Base-by-base conservation (phyloP, 1,284 basidiomycete species). In the Ceratobasidium sp. region DNA sequence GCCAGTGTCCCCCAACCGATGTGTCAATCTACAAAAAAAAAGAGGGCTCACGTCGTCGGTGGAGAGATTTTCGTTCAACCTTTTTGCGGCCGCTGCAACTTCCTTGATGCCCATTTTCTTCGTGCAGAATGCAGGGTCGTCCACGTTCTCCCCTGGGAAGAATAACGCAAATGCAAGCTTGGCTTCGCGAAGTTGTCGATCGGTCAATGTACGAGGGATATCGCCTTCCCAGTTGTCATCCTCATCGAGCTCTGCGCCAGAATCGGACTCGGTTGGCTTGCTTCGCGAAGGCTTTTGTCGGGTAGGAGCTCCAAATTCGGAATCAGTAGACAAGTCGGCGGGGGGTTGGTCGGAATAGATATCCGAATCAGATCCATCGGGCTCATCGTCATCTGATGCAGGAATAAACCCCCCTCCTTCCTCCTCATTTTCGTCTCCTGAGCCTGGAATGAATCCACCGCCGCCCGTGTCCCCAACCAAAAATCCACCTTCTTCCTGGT, bases 141-240 rank as follows among this genome's bases (percentile, higher is more conserved):
- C 52, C 20, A 34, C 38, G 25, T 70, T 52, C 50, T 50, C 56
- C 22, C 52, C 69, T 15, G 60, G 58, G 40, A 70, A 70, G 32
- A 70, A 70, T 40, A 70, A n/a, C 17, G 58, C 69, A 42, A 70
- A 70, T 13, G 69, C 69, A 8, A 65, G n/a, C 34, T 45, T 64
- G 25, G 62, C 69, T 56, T 70, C 69, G 20, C 43, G 52, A 20
- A 49, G 25, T 53, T 47, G 50, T n/a, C 50, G 69, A n/a, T 10
- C 60, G 20, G 57, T 70, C 40, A 50, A 52, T 27, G 55, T 56
- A n/a, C 20, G 42, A 15, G 53, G 52, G 17, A 70, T 35, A 29
- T 70, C 58, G 22, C 2, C 34, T 27, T 50, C 43, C 43, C 7
- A 17, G 6, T 32, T 22, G 3, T 13, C 20, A 52, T 52, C 22